Percentiles rank a stretch among this genome's conserved stretches.
Conservation (phyloP, 164 flowering plant genomes). For the Litsea cubeba region DNA sequence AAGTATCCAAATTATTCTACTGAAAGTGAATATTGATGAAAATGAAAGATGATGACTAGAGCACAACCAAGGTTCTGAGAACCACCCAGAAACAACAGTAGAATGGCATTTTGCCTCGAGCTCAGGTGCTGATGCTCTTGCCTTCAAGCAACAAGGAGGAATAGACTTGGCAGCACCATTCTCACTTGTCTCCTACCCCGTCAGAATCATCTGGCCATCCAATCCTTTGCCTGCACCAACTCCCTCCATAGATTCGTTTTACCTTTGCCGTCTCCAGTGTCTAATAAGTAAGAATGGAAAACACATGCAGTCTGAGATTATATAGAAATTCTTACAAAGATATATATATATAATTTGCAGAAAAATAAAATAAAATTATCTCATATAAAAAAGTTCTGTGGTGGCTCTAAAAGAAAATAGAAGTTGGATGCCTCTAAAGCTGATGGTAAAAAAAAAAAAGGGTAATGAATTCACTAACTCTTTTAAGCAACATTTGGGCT, state of each 20-base stretch:
- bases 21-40: neutral
- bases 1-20: neutral
- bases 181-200: constrained; percentile 63
- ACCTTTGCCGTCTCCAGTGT: constrained; percentile 80
- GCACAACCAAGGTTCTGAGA: constrained; percentile 52
- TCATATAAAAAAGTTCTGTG: too few relatives aligned
- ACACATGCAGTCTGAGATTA: neutral
- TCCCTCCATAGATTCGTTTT: constrained; percentile 61
- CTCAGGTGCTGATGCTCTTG: constrained; percentile 65
- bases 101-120: constrained; percentile 74
- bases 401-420: too few relatives aligned
- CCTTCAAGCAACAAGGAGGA: constrained; percentile 88
- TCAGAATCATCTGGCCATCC: constrained; percentile 77
- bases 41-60: constrained; percentile 38
- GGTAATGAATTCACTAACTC: too few relatives aligned
- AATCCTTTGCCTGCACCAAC: constrained; percentile 61
- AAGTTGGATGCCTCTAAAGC: too few relatives aligned
- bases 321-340: neutral
- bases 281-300: neutral
- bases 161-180: constrained; percentile 34
- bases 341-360: too few relatives aligned
- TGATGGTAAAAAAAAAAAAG: too few relatives aligned
- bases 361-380: too few relatives aligned
- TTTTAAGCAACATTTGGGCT: too few relatives aligned
- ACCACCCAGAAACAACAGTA: constrained; percentile 98